Conservation (phyloP, 2,329 filamentous ascomycete genomes). For the Pyrenophora graminea region DNA sequence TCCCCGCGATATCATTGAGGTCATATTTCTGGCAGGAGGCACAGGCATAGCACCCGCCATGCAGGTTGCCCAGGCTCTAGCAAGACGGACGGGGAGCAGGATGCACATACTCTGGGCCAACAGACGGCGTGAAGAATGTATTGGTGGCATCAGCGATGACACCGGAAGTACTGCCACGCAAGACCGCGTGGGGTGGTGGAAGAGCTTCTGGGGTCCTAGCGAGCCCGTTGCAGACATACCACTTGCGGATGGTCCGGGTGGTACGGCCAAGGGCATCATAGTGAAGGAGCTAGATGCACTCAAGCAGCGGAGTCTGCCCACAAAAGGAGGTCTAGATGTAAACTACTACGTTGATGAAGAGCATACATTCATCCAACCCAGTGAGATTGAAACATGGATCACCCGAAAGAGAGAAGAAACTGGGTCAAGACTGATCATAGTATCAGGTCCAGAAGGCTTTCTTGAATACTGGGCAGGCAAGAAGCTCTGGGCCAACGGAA, state of each 20-base stretch:
- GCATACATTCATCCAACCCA: conserved; percentile 62
- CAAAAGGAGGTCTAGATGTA: conserved; percentile 51
- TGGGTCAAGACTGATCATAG: conserved; percentile 71
- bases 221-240: conserved; percentile 11
- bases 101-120: conserved; percentile 86
- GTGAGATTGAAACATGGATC: conserved; percentile 41
- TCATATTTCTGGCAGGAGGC: conserved; percentile 88
- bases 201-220: conserved; percentile 29
- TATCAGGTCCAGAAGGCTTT: conserved; percentile 92
- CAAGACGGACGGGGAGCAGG: conserved; percentile 49
- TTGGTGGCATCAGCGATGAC: conserved; percentile 62
- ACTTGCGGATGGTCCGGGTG: conserved; percentile 4
- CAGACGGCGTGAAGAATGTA: conserved; percentile 67
- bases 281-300: conserved; percentile 14
- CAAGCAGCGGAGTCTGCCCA: conserved; percentile 14
- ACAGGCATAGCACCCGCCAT: conserved; percentile 91
- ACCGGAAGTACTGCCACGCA: conserved; percentile 6
- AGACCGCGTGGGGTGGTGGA: conserved; percentile 32
- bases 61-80: conserved; percentile 71
- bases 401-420: conserved; percentile 27
- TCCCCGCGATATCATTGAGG: conserved; percentile 56
- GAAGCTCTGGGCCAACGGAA: conserved; percentile 74
- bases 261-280: conserved; percentile 44
- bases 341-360: conserved; percentile 86
- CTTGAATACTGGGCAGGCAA: conserved; percentile 77